A percentile compares a stretch with the other conserved stretches of the same genome.
These are phyloP conservation scores for Tetracladium setigerum DNA, from an alignment of 495 filamentous ascomycete genomes.

Conservation along the genomic window DNA sequence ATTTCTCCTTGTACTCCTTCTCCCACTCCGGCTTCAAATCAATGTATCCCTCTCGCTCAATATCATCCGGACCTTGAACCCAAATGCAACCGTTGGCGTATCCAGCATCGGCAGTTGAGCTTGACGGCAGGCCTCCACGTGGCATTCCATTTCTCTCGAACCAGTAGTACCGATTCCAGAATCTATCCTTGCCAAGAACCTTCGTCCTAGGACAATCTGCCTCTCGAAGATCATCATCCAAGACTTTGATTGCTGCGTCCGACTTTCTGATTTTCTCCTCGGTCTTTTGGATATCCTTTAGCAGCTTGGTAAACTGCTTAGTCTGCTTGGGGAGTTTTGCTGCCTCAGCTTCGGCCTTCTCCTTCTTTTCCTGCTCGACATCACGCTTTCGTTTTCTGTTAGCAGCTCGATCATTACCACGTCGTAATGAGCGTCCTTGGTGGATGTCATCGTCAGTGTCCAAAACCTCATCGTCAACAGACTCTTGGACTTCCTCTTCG, in stretches of 20 bases:
- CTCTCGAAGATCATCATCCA: slow-evolving; percentile 89
- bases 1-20: slow-evolving; percentile 54
- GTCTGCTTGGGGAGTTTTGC: slow-evolving; percentile 81
- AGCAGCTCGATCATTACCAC: slow-evolving; percentile 66
- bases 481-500: slow-evolving; percentile 49
- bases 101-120: slow-evolving; percentile 75
- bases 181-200: slow-evolving; percentile 84
- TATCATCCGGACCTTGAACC: slow-evolving; percentile 90
- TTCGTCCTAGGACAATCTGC: slow-evolving; percentile 86
- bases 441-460: slow-evolving; percentile 59
- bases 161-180: slow-evolving; percentile 98
- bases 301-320: slow-evolving; percentile 73
- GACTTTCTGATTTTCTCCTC: slow-evolving; percentile 69
- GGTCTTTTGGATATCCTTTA: slow-evolving; percentile 81
- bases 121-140: slow-evolving; percentile 76
- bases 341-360: slow-evolving; percentile 68
- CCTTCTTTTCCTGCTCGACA: slow-evolving; percentile 68
- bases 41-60: slow-evolving; percentile 77
- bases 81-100: slow-evolving; percentile 94
- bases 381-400: slow-evolving; percentile 83
- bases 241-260: slow-evolving; percentile 72
- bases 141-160: slow-evolving; percentile 99
- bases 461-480: slow-evolving; percentile 23
- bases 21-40: slow-evolving; percentile 61
- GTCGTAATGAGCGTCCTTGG: slow-evolving; percentile 63